phyloP scores from a whole-genome alignment of 257 asterid genomes.

The Echites panduratus region DNA sequence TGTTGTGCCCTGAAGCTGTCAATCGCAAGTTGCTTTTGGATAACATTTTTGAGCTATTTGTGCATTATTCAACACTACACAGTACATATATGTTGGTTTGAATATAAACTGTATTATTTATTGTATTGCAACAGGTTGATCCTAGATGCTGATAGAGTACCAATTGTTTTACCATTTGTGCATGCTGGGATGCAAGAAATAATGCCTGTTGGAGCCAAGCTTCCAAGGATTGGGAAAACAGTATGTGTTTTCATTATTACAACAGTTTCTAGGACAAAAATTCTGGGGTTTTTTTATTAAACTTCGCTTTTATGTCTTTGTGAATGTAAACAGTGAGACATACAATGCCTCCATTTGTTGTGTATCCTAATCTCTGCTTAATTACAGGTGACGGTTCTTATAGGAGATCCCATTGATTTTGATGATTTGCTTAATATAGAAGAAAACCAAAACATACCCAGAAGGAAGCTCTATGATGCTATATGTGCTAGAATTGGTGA shows the following conservation, averaged over 20 bases:
- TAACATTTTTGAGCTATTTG: not conserved
- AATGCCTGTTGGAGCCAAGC: constrained; percentile 88
- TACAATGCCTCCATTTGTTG: not conserved
- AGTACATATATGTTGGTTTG: not conserved
- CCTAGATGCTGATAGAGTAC: constrained; percentile 69
- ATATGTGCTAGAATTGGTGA: constrained; percentile 62
- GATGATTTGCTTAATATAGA: constrained; percentile 50
- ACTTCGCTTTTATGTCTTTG: not conserved
- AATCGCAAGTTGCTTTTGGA: not conserved
- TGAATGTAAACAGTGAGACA: not conserved
- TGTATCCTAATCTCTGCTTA: constrained; percentile 5
- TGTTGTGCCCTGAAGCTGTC: not conserved
- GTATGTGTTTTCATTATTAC: constrained; percentile 33
- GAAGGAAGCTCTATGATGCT: constrained; percentile 68
- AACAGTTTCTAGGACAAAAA: not conserved
- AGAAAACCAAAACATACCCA: constrained; percentile 34
- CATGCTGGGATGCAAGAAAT: constrained; percentile 88
- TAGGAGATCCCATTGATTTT: constrained; percentile 79
- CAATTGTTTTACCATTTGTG: constrained; percentile 84
- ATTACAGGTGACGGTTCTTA: constrained; percentile 75
- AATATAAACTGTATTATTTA: not conserved
- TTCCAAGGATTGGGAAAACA: constrained; percentile 80
- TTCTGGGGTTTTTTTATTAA: not conserved
- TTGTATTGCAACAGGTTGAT: constrained; percentile 49
- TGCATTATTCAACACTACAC: not conserved